Percentiles rank a stretch among this genome's conserved stretches.
Evolutionary conservation across 2,329 filamentous ascomycete genomes (phyloP).

Genomic region (Hysterium pulicare): DNA sequence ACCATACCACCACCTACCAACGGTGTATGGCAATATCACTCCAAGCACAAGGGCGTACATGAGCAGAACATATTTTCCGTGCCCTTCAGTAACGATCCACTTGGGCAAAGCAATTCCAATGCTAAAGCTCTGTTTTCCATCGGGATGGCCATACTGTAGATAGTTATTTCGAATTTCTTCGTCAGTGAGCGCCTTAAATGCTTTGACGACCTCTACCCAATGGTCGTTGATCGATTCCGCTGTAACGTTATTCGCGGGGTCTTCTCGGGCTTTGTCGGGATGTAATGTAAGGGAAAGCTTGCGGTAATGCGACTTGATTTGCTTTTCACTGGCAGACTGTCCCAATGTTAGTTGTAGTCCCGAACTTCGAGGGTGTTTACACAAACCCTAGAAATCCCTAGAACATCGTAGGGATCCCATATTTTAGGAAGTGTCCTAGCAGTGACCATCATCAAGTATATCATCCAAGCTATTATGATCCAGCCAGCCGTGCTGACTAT

Average conservation of each 20-base stretch:
- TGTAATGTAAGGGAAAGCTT: constrained; percentile 81
- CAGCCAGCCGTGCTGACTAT: constrained; percentile 74
- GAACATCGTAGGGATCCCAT: constrained; percentile 96
- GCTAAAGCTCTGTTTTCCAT: constrained; percentile 97
- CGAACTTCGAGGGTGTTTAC: background rate
- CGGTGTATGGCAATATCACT: constrained; percentile 84
- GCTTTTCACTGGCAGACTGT: constrained; percentile 77
- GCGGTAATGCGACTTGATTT: constrained; percentile 90
- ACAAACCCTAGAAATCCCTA: constrained; percentile 76
- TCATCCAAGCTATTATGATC: constrained; percentile 81
- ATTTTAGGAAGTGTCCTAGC: constrained; percentile 69
- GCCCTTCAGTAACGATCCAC: constrained; percentile 87
- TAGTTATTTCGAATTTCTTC: constrained; percentile 98
- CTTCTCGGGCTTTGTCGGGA: constrained; percentile 86
- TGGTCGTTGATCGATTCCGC: constrained; percentile 76
- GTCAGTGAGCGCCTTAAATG: constrained; percentile 95
- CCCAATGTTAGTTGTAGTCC: constrained; percentile 17
- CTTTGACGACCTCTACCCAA: constrained; percentile 95
- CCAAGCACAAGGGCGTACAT: constrained; percentile 86
- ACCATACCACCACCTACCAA: constrained; percentile 98
- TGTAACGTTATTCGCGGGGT: constrained; percentile 85
- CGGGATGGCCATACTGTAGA: constrained; percentile 90
- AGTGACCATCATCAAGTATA: constrained; percentile 83
- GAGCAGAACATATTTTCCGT: constrained; percentile 90
- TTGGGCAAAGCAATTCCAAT: constrained; percentile 95